Base-by-base conservation (phyloP, 768 basidiomycete species). In the Leccinum longicurvipes region DNA sequence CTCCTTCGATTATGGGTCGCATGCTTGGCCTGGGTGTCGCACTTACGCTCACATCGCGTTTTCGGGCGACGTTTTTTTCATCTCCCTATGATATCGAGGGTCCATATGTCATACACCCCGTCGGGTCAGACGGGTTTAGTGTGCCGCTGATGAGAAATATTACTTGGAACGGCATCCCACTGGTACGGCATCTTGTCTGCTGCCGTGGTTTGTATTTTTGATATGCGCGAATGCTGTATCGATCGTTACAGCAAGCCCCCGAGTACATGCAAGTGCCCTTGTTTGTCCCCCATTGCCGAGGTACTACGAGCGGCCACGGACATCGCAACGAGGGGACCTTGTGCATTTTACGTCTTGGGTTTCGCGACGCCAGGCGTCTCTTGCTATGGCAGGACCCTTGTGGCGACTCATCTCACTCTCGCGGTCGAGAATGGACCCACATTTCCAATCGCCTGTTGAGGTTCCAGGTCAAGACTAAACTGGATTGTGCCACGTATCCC, bases 161-260 rank as follows among this genome's bases (percentile, higher is more conserved):
- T 39, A 42, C 46, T 36, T 42, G 23, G 32, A 31, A 31, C 19
- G 47, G 4, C n/a, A 28, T 12, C 29, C 12, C 27, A 28, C 21
- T 41, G 7, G 11, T 51, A n/a, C 63, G 61, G 64, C 64, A 60
- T 60, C 29, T 34, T 31, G 19, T 29, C 24, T 46, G 10, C 44
- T 61, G 19, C 62, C 55, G 47, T 55, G 19, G 46, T 27, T 41
- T 7, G 21, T 28, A 10, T 46, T 41, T 46, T 39, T 19, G 24
- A n/a, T 8, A 21, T n/a, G 42, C 4, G 31, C 54, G 10, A 28
- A 25, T 31, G 27, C 31, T 47, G 17, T 24, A 39, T 21, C 27
- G 7, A 2, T 14, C 42, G 32, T 17, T 12, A 34, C 11, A 19
- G 39, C 29, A 46, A 60, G 11, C 15, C 28, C n/a, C n/a, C 17